Evolutionary conservation across 805 yeast species (phyloP).

Genomic region (Metschnikowia baotianmanensis): DNA sequence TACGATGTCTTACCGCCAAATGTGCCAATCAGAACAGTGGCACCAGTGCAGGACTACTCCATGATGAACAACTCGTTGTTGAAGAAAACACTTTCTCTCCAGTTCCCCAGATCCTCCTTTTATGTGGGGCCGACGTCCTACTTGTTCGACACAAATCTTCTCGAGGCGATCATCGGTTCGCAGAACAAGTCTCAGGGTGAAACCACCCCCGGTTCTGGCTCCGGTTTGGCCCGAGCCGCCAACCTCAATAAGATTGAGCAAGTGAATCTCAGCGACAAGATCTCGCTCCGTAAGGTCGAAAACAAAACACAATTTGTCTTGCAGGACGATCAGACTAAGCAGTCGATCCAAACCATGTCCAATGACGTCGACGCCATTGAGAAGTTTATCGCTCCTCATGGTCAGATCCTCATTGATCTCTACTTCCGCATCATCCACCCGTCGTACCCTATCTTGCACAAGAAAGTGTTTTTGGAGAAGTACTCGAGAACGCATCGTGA

Average conservation of each 20-base stretch:
- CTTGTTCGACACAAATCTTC: slow-evolving; percentile 67
- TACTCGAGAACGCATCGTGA: slow-evolving; percentile 89
- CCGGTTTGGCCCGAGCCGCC: slow-evolving; percentile 8
- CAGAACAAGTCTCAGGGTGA: slow-evolving; percentile 27
- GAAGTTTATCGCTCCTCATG: slow-evolving; percentile 86
- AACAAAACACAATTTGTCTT: slow-evolving; percentile 71
- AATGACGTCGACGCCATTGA: slow-evolving; percentile 83
- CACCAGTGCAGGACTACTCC: slow-evolving; percentile 68
- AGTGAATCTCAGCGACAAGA: slow-evolving; percentile 63
- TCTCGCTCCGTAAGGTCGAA: slow-evolving; percentile 77
- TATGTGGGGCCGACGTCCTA: slow-evolving; percentile 84
- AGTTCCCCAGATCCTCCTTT: slow-evolving; percentile 86
- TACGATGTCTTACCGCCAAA: slow-evolving; percentile 33
- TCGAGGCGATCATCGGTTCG: slow-evolving; percentile 54
- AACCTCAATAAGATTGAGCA: slow-evolving; percentile 61
- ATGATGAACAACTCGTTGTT: slow-evolving; percentile 59
- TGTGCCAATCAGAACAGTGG: slow-evolving; percentile 49
- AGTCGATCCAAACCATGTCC: slow-evolving; percentile 64
- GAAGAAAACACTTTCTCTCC: slow-evolving; percentile 69
- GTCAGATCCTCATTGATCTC: slow-evolving; percentile 72
- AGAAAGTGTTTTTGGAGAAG: slow-evolving; percentile 86
- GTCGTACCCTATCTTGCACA: slow-evolving; percentile 86
- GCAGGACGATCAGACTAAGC: slow-evolving; percentile 76
- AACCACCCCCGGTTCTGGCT: slow-evolving; percentile 13
- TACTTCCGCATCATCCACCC: slow-evolving; percentile 89